Evolutionary conservation across 768 basidiomycete species (phyloP).

Genomic region (Amanita jacksonii): DNA sequence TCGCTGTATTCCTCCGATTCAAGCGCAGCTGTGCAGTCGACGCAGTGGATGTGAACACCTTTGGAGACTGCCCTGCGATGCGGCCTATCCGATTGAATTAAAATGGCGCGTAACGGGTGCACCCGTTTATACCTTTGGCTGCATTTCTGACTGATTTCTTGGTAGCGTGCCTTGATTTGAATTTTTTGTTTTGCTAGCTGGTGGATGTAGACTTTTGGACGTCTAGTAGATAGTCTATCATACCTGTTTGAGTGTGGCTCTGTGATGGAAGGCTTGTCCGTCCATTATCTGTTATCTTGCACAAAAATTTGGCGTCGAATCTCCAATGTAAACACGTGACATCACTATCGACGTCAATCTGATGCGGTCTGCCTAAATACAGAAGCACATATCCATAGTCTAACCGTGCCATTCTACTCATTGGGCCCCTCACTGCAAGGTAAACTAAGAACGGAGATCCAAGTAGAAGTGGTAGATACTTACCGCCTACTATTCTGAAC

Average conservation of each 20-base stretch:
- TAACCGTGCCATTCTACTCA: background rate
- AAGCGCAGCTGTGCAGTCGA: constrained; percentile 59
- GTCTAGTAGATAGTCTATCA: background rate
- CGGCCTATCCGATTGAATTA: constrained; percentile 33
- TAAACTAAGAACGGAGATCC: constrained; percentile 7
- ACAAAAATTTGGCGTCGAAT: no score
- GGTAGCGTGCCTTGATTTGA: constrained; percentile 86
- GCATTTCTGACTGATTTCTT: constrained; percentile 78
- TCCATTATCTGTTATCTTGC: no score
- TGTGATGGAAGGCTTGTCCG: constrained; percentile 45
- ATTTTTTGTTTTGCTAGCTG: constrained; percentile 75
- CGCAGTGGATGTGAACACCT: constrained; percentile 37
- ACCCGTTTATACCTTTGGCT: constrained; percentile 57
- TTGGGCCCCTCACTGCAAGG: constrained; percentile 2
- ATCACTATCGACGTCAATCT: no score
- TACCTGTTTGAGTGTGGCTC: constrained; percentile 19
- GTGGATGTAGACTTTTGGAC: background rate
- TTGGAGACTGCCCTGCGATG: constrained; percentile 43
- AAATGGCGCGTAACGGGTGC: background rate
- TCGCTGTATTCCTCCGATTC: constrained; percentile 78
- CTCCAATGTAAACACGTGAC: no score
- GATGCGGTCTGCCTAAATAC: background rate
- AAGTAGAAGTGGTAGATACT: constrained; percentile 3
- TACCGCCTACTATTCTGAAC: constrained; percentile 84
- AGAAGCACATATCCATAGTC: background rate